These are phyloP conservation scores for Colletotrichum gloeosporioides DNA, from an alignment of 2,329 filamentous ascomycete genomes.

Conservation along the genomic window DNA sequence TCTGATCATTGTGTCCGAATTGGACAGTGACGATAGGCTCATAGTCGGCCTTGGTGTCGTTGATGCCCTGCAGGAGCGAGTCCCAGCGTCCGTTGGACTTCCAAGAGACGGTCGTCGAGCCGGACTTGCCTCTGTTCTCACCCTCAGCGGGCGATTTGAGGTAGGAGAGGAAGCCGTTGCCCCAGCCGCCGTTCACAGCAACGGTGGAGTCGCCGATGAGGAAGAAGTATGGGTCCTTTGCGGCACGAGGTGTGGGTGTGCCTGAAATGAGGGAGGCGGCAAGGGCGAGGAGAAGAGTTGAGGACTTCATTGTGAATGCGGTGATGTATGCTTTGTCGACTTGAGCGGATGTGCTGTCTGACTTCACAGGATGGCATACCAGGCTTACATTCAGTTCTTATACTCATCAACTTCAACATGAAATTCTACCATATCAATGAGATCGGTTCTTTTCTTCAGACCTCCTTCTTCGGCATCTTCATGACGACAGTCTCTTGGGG, in stretches of 20 bases:
- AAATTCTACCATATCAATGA: neutral
- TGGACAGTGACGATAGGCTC: constrained; percentile 38
- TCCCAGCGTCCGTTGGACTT: constrained; percentile 57
- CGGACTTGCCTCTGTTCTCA: constrained; percentile 61
- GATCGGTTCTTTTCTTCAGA: neutral
- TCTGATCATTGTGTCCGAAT: constrained; percentile 70
- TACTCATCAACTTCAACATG: neutral
- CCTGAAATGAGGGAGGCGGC: neutral
- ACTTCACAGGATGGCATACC: neutral
- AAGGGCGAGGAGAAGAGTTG: neutral
- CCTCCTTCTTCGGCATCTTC: neutral
- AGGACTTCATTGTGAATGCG: neutral
- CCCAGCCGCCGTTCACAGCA: constrained; percentile 57
- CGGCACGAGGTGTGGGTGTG: neutral
- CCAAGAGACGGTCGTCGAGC: constrained; percentile 62
- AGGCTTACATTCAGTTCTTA: neutral
- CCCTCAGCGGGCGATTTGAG: constrained; percentile 54
- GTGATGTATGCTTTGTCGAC: neutral
- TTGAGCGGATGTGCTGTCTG: neutral
- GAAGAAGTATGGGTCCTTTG: constrained; percentile 47
- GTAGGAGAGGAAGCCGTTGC: constrained; percentile 59
- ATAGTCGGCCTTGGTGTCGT: constrained; percentile 39
- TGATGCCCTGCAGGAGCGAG: constrained; percentile 48
- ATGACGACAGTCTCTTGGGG: neutral
- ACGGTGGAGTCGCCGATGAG: constrained; percentile 57